These are phyloP conservation scores for Mycena galericulata DNA, from an alignment of 768 basidiomycete species.

Conservation along the genomic window DNA sequence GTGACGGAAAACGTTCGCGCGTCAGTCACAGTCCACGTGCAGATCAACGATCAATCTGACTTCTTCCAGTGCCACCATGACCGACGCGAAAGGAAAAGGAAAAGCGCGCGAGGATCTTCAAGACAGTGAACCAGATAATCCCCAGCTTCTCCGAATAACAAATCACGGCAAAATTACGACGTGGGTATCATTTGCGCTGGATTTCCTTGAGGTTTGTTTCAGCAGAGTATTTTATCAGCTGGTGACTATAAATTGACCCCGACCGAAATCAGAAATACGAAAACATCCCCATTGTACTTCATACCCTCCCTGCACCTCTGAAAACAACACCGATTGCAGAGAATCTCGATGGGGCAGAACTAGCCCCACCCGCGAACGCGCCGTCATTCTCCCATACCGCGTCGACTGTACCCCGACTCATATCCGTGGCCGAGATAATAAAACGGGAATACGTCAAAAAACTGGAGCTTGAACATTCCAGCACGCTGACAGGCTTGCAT, in stretches of 20 bases:
- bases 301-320: slow-evolving; percentile 63
- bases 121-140: neutral
- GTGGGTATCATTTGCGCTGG: slow-evolving; percentile 66
- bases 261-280: slow-evolving; percentile 56
- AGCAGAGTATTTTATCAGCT: slow-evolving; percentile 1
- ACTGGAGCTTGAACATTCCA: slow-evolving; percentile 55
- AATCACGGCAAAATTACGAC: slow-evolving; percentile 64
- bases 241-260: neutral
- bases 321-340: slow-evolving; percentile 21
- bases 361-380: slow-evolving; percentile 21
- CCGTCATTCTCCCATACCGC: slow-evolving; percentile 49
- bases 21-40: too few species aligned
- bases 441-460: slow-evolving; percentile 81
- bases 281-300: slow-evolving; percentile 62
- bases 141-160: slow-evolving; percentile 63
- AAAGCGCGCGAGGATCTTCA: slow-evolving; percentile 28
- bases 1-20: too few species aligned
- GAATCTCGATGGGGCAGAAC: slow-evolving; percentile 5
- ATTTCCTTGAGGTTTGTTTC: slow-evolving; percentile 62
- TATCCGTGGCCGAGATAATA: slow-evolving; percentile 86
- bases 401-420: slow-evolving; percentile 67
- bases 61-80: slow-evolving; percentile 27
- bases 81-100: slow-evolving; percentile 34
- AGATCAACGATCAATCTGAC: neutral
- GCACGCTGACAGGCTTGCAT: slow-evolving; percentile 67